phyloP scores from a whole-genome alignment of 306 rosid species.

The Mimosa bimucronata region DNA sequence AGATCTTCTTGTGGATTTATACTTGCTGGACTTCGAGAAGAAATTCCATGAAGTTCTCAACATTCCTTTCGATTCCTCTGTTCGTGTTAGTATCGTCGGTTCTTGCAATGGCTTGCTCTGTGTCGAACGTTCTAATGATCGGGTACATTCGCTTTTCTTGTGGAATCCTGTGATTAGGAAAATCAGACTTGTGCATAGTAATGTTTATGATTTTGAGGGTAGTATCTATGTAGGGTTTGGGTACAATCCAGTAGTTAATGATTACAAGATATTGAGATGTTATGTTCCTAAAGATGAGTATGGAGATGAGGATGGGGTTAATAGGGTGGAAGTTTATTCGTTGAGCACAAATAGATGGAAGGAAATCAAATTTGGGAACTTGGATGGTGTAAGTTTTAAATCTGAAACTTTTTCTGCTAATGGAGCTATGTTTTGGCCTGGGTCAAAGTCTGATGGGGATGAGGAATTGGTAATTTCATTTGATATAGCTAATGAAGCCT shows the following conservation, averaged over 20 bases:
- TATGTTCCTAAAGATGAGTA: neutral
- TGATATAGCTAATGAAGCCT: neutral
- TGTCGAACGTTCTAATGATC: neutral
- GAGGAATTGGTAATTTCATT: neutral
- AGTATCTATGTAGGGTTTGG: neutral
- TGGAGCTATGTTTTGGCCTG: neutral
- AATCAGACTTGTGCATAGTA: neutral
- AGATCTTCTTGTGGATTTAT: neutral
- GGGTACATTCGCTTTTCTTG: neutral
- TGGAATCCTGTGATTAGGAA: neutral
- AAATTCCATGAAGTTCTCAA: neutral
- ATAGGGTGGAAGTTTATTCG: neutral
- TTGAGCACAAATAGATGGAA: neutral
- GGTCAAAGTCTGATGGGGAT: neutral
- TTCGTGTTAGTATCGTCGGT: neutral
- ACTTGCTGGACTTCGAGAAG: neutral
- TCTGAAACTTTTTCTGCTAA: neutral
- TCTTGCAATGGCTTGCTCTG: neutral
- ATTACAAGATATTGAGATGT: constrained; percentile 1
- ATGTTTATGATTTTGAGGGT: neutral
- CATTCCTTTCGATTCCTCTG: neutral
- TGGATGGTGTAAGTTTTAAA: neutral
- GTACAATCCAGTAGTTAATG: neutral
- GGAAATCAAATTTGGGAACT: neutral
- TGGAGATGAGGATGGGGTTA: neutral